Evolutionary conservation across 345 rosid genomes (phyloP).

Genomic region (Bretschneidera sinensis): DNA sequence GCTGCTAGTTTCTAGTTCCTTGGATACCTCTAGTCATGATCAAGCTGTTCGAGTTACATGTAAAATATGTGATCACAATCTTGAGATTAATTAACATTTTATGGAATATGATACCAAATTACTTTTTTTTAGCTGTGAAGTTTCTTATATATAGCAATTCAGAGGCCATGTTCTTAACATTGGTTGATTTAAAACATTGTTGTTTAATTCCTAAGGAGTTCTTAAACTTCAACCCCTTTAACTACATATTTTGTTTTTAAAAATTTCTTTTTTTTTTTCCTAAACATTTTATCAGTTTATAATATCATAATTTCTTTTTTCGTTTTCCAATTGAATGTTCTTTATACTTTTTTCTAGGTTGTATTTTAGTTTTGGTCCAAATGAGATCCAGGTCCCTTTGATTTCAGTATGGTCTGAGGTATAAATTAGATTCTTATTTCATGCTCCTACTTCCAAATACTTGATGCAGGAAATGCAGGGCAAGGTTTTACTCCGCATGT

Average conservation of each 20-base stretch:
- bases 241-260: too few species aligned
- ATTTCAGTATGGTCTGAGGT: not conserved
- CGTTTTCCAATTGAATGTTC: not conserved
- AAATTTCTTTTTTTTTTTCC: too few species aligned
- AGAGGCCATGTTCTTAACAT: not conserved
- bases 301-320: not conserved
- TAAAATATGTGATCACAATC: not conserved
- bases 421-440: constrained; percentile 1
- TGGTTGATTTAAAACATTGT: too few species aligned
- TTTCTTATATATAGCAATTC: too few species aligned
- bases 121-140: too few species aligned
- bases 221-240: too few species aligned
- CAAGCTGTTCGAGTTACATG: not conserved
- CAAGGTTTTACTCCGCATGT: constrained; percentile 77
- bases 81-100: too few species aligned
- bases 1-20: not conserved
- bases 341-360: not conserved
- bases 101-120: too few species aligned
- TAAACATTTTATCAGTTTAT: too few species aligned
- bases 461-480: constrained; percentile 61
- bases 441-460: constrained; percentile 5
- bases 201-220: too few species aligned
- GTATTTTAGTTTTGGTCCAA: not conserved
- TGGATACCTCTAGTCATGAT: not conserved
- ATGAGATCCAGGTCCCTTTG: not conserved